Percentiles rank a stretch among this genome's conserved stretches.
Evolutionary conservation across 805 yeast genomes (phyloP).

Genomic region (Saccharomycopsis guyanensis): DNA sequence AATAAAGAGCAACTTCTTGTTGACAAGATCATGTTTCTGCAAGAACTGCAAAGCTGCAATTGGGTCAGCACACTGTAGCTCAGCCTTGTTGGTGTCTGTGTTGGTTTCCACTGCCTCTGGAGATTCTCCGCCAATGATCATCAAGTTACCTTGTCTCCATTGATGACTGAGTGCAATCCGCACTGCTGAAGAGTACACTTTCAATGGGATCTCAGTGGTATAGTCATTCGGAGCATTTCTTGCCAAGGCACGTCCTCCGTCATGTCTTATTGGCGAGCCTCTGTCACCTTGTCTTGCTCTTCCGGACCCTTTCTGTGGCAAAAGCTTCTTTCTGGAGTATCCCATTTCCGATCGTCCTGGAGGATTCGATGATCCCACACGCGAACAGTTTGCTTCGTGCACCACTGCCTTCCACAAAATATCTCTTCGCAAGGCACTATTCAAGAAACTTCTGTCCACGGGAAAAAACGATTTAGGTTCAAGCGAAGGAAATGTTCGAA

Average conservation of each 20-base stretch:
- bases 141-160: constrained; percentile 67
- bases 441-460: constrained; percentile 61
- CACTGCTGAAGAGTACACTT: constrained; percentile 68
- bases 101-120: constrained; percentile 22
- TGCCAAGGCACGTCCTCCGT: constrained; percentile 86
- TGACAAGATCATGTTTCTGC: constrained; percentile 40
- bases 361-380: constrained; percentile 86
- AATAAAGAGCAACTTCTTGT: constrained; percentile 58
- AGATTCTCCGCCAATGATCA: constrained; percentile 53
- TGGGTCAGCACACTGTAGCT: constrained; percentile 31
- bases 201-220: constrained; percentile 66
- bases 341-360: constrained; percentile 83
- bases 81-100: constrained; percentile 26
- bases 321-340: constrained; percentile 72
- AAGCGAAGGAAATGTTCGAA: constrained; percentile 81
- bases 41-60: constrained; percentile 44
- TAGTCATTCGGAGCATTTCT: constrained; percentile 86
- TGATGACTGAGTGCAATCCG: constrained; percentile 76
- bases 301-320: constrained; percentile 92
- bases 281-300: constrained; percentile 94
- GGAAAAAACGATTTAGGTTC: constrained; percentile 79
- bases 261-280: constrained; percentile 84
- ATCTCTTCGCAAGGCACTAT: constrained; percentile 80
- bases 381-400: constrained; percentile 78
- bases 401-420: constrained; percentile 90